Base-by-base conservation (phyloP, 2,329 filamentous ascomycete genomes). In the Aspergillus pseudoterreus region DNA sequence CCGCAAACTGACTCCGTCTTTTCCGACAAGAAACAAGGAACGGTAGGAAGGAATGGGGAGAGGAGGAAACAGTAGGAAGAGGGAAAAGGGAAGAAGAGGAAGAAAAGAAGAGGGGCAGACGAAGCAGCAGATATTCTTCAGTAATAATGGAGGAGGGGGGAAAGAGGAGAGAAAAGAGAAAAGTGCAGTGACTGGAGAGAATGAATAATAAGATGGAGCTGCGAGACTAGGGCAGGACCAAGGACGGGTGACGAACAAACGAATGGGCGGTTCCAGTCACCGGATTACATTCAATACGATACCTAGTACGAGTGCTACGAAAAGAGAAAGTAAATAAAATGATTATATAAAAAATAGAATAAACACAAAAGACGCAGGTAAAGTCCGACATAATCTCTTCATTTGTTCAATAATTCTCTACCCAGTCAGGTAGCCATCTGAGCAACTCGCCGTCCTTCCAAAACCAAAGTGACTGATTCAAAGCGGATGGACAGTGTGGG, bases 1-100 rank as follows among this genome's bases (percentile, higher is more conserved):
- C 57, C 57, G 59, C 60, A 64, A 67, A 63, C 59, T 53, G 57
- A 65, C 62, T 62, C 62, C 62, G 63, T 60, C 50, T 56, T 60
- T 59, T 58, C 63, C 58, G 59, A 64, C 46, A 38, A 60, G 53
- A 47, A 61, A 58, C 56, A 61, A 63, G 55, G 47, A 62, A 57
- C 54, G 54, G 53, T 50, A 46, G 51, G 52, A 55, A 59, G 50
- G 51, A 57, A 56, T 51, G 45, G 44, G 57, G 47, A 53, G 41
- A 53, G 46, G 49, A 33, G 47, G 54, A 51, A 49, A 53, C 44
- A 42, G 19, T 19, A 51, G 53, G 49, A 52, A 56, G 50, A 48
- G 48, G 35, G 53, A 54, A 52, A 45, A 50, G 45, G 41, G 49
- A 47, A 42, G 36, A 49, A 51, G 51, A 47, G 50, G 44, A 52